phyloP scores from a whole-genome alignment of 495 filamentous ascomycete genomes.

The Aspergillus cristatus region DNA sequence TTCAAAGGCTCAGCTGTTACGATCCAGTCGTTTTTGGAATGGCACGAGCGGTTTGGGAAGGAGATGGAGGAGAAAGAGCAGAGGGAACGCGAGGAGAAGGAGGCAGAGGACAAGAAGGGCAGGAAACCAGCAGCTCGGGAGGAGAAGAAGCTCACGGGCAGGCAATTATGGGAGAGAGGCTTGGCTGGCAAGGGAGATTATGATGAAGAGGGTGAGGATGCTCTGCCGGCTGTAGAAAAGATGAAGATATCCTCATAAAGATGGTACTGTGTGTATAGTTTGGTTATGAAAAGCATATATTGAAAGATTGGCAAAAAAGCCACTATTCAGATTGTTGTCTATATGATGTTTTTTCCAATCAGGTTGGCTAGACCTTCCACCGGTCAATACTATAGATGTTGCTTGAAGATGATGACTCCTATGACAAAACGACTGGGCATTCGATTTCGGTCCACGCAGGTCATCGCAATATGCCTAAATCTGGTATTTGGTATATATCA shows the following conservation, averaged over 20 bases:
- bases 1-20: constrained; percentile 90
- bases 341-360: too few relatives aligned
- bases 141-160: constrained; percentile 66
- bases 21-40: constrained; percentile 69
- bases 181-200: constrained; percentile 66
- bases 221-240: constrained; percentile 52
- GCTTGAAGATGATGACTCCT: too few relatives aligned
- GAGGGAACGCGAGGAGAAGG: constrained; percentile 57
- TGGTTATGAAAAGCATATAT: too few relatives aligned
- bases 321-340: too few relatives aligned
- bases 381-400: too few relatives aligned
- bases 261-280: constrained; percentile 3
- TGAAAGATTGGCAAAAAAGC: too few relatives aligned
- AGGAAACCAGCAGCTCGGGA: constrained; percentile 48
- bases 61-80: constrained; percentile 66
- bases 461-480: too few relatives aligned
- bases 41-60: constrained; percentile 67
- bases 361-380: too few relatives aligned
- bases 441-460: too few relatives aligned
- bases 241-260: constrained; percentile 53
- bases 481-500: too few relatives aligned
- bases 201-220: constrained; percentile 55
- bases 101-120: constrained; percentile 65
- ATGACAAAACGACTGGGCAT: too few relatives aligned
- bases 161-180: constrained; percentile 76